A percentile compares a stretch with the other conserved stretches of the same genome.
Conservation (phyloP, 495 filamentous ascomycete species). For the Neurospora sp. region DNA sequence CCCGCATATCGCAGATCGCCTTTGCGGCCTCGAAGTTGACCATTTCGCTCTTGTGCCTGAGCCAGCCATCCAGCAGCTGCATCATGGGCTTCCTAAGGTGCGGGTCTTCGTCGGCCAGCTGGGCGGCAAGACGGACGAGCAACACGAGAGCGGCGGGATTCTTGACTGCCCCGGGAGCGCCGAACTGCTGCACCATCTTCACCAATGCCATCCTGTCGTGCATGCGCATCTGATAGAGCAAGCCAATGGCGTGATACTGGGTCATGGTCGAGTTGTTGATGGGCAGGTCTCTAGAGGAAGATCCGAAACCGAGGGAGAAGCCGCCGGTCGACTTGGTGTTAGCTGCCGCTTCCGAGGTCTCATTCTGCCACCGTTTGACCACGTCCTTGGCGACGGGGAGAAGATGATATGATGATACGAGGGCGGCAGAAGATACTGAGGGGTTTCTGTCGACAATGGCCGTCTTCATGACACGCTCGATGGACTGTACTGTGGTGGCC, state of each 20-base stretch:
- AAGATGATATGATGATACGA: constrained; percentile 97
- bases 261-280: constrained; percentile 85
- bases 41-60: constrained; percentile 99
- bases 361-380: constrained; percentile 95
- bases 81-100: constrained; percentile 89
- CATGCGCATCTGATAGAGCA: constrained; percentile 95
- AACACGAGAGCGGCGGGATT: constrained; percentile 87
- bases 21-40: constrained; percentile 99
- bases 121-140: constrained; percentile 86
- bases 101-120: constrained; percentile 87
- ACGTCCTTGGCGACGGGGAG: constrained; percentile 92
- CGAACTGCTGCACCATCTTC: constrained; percentile 99
- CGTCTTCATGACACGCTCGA: constrained; percentile 97
- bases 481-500: constrained; percentile 95
- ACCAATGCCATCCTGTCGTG: constrained; percentile 97
- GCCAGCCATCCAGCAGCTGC: constrained; percentile 88
- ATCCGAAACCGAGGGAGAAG: constrained; percentile 81
- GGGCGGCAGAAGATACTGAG: constrained; percentile 90
- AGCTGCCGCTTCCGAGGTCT: constrained; percentile 94
- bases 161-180: constrained; percentile 82
- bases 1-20: constrained; percentile 87
- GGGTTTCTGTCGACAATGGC: constrained; percentile 99
- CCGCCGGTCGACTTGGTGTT: constrained; percentile 77
- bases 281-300: constrained; percentile 58
- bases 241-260: constrained; percentile 96